These are phyloP conservation scores for Botryosphaeria agaves DNA, from an alignment of 2,329 filamentous ascomycete genomes.

Conservation along the genomic window DNA sequence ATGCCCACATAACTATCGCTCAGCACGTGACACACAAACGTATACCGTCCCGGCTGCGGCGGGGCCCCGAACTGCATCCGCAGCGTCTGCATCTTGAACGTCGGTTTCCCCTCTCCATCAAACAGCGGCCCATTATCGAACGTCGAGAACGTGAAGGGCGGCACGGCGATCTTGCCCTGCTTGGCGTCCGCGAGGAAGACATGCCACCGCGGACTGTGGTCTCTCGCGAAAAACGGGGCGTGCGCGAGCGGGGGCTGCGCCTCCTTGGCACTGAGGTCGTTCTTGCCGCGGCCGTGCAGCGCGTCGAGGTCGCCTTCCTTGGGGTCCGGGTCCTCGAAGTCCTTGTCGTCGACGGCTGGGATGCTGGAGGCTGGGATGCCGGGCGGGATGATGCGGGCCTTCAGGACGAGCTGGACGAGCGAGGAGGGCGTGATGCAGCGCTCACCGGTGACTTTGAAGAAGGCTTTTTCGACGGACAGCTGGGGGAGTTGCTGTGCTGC, in stretches of 20 bases:
- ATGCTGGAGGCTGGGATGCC: conserved; percentile 59
- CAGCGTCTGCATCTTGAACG: conserved; percentile 86
- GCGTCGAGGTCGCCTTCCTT: conserved; percentile 86
- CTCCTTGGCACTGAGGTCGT: conserved; percentile 49
- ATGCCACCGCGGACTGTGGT: conserved; percentile 83
- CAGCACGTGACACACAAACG: conserved; percentile 82
- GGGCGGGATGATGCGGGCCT: conserved; percentile 83
- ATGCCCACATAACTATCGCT: conserved; percentile 94
- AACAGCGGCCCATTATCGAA: conserved; percentile 89
- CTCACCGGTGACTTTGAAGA: conserved; percentile 97
- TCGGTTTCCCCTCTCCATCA: conserved; percentile 63
- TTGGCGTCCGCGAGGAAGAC: conserved; percentile 89
- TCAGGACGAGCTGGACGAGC: conserved; percentile 85
- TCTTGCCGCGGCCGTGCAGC: conserved; percentile 52
- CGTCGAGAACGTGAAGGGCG: conserved; percentile 83
- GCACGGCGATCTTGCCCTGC: conserved; percentile 89
- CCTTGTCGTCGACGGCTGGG: conserved; percentile 55
- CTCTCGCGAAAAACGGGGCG: conserved; percentile 77
- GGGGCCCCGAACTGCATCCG: conserved; percentile 96
- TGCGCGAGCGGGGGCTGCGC: conserved; percentile 68
- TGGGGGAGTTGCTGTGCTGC: conserved; percentile 75
- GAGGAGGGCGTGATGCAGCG: conserved; percentile 82
- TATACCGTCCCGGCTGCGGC: conserved; percentile 80
- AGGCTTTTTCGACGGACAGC: conserved; percentile 75
- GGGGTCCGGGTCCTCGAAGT: conserved; percentile 81